phyloP scores from a whole-genome alignment of 208 protist species.

The Trypanosoma brucei region DNA sequence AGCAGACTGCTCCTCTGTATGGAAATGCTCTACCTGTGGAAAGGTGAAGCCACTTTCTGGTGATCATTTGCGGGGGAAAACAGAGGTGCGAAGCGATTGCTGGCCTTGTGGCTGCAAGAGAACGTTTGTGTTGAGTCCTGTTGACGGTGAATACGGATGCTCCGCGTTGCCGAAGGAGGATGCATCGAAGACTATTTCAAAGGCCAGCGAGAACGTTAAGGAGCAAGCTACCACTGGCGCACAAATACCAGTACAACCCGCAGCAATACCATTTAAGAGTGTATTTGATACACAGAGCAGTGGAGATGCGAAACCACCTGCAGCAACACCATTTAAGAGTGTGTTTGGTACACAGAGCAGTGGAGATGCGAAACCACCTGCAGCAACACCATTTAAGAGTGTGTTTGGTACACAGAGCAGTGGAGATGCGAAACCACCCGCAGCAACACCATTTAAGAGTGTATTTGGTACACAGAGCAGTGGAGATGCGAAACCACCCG shows the following conservation, averaged over 20 bases:
- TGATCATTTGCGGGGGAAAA: slow-evolving; percentile 43
- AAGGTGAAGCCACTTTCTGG: slow-evolving; percentile 52
- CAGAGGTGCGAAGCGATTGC: slow-evolving; percentile 44
- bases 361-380: too few species aligned
- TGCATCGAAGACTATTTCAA: background rate
- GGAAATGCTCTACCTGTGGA: slow-evolving; percentile 34
- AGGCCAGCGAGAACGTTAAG: background rate
- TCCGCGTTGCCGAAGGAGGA: background rate
- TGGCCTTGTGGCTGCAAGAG: slow-evolving; percentile 52
- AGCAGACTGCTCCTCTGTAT: slow-evolving; percentile 6
- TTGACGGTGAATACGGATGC: background rate
- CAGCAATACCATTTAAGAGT: background rate
- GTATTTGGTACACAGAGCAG: too few species aligned
- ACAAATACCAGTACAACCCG: too few species aligned
- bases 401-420: too few species aligned
- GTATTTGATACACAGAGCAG: background rate
- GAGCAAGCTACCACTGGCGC: too few species aligned
- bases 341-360: background rate
- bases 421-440: too few species aligned
- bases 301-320: background rate
- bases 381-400: too few species aligned
- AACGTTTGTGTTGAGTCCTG: slow-evolving; percentile 20
- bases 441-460: too few species aligned
- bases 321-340: background rate
- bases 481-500: background rate